Evolutionary conservation across 2,329 filamentous ascomycete genomes (phyloP), one percentile per base, ranked within the genome.

Genomic region (Fusarium xyrophilum): DNA sequence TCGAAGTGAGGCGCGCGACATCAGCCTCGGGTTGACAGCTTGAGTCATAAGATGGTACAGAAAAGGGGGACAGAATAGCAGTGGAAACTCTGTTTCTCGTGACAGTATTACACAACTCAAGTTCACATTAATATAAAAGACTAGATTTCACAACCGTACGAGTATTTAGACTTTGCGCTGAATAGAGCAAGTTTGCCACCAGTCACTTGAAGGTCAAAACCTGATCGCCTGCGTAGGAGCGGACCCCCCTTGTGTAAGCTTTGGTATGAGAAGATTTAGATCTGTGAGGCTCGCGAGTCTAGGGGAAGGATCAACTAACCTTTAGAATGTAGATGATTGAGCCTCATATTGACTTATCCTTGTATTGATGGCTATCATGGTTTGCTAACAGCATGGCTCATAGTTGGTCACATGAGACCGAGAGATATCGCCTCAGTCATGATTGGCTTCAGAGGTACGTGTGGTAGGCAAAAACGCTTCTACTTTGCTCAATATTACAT

Each of bases 1-100:
- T 8, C 2, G 3, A n/a, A 27, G 25, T 3, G n/a, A n/a, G 4
- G 6, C 6, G 19, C 5, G 6, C 9, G 25, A n/a, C n/a, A 10
- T 7, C 3, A n/a, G 12, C 17, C 1, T 8, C 25, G 0, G 13
- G 7, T n/a, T 28, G 9, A 4, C 6, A 30, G 6, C 3, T 21
- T 30, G 14, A 17, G 27, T 12, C 43, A 46, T 7, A 30, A 21
- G 7, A 6, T 17, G 14, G 14, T 46, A 12, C n/a, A 14, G 43
- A 15, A n/a, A n/a, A 15, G 28, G 19, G 3, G 42, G 4, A 21
- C 19, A 11, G 7, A 15, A 5, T n/a, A 19, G 19, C 9, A 21
- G 25, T 21, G 6, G 7, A 21, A 15, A 28, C 19, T 46, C 13
- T 46, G 21, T 21, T 46, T 15, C 14, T 2, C 17, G 19, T 12